These are phyloP conservation scores for Trichoderma brevicompactum DNA, from an alignment of 2,329 filamentous ascomycete genomes.

Conservation along the genomic window DNA sequence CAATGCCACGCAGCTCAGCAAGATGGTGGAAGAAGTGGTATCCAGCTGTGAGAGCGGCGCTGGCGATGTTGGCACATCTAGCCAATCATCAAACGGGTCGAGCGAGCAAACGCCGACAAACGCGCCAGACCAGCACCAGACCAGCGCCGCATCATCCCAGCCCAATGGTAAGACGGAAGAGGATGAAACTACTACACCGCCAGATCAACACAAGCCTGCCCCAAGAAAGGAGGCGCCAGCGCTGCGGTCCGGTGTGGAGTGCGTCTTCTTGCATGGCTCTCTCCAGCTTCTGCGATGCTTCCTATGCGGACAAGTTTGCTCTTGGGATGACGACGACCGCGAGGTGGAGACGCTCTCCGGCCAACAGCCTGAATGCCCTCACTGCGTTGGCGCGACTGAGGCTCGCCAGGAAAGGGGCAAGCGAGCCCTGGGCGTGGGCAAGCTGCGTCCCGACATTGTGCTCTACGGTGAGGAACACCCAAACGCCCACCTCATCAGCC, in stretches of 20 bases:
- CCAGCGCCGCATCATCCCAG: conserved; percentile 1
- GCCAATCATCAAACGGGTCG: conserved; percentile 26
- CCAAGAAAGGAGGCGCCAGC: conserved; percentile 36
- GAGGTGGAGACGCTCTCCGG: conserved; percentile 64
- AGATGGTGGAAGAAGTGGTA: conserved; percentile 46
- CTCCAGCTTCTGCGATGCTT: conserved; percentile 67
- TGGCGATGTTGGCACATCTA: conserved; percentile 15
- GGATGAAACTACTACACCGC: conserved; percentile 32
- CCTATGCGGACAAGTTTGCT: conserved; percentile 59
- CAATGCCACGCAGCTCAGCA: conserved; percentile 41
- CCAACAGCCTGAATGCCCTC: conserved; percentile 68
- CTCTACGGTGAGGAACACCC: conserved; percentile 77
- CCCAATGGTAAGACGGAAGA: conserved; percentile 27
- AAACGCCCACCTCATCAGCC: conserved; percentile 67
- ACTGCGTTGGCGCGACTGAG: conserved; percentile 65
- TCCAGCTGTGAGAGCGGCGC: conserved; percentile 30
- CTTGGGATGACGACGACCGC: conserved; percentile 63
- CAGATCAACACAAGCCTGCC: conserved; percentile 31
- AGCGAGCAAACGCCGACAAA: conserved; percentile 26
- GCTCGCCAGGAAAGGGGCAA: conserved; percentile 68
- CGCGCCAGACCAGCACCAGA: conserved; percentile 16
- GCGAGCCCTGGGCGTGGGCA: conserved; percentile 68
- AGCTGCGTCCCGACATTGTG: conserved; percentile 72
- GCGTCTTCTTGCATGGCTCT: conserved; percentile 75
- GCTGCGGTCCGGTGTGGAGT: conserved; percentile 56